Conservation (phyloP, 2,329 filamentous ascomycete genomes). For the Arthrobotrys entomopaga region DNA sequence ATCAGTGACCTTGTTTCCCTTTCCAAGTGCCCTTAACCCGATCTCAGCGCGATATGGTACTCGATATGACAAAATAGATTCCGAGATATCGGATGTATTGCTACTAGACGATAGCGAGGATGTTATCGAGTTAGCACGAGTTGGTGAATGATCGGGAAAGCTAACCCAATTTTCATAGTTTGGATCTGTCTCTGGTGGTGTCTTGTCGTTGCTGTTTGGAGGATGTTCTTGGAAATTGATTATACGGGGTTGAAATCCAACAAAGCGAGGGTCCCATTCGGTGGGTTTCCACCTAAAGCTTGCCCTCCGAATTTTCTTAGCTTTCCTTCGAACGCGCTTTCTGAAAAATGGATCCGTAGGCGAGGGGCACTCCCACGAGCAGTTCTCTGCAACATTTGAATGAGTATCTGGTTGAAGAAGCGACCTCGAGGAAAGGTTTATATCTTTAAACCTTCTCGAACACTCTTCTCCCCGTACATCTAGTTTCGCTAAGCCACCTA, state of each 20-base stretch:
- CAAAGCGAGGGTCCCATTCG: conserved; percentile 19
- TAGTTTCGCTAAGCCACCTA: no score
- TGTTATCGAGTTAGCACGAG: conserved; percentile 31
- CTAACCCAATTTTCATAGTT: conserved; percentile 7
- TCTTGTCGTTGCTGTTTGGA: background rate
- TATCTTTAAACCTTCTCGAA: no score
- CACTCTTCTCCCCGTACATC: no score
- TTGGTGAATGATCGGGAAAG: conserved; percentile 18
- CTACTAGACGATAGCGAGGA: conserved; percentile 22
- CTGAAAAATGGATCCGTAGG: background rate
- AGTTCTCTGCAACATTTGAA: no score
- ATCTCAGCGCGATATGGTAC: background rate
- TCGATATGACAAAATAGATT: background rate
- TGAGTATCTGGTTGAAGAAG: no score
- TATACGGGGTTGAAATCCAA: conserved; percentile 24
- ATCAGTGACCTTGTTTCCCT: no score
- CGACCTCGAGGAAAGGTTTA: no score
- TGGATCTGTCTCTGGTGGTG: background rate
- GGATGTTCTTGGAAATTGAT: conserved; percentile 34
- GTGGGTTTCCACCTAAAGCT: background rate
- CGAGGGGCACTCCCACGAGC: no score
- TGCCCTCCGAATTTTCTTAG: background rate
- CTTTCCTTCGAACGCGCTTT: background rate
- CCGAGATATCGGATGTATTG: background rate
- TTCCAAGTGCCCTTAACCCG: background rate